Evolutionary conservation across 108 stramenopile genomes (phyloP), one percentile per base, ranked within the genome.

Genomic region (Pelagomonas calceolata): DNA sequence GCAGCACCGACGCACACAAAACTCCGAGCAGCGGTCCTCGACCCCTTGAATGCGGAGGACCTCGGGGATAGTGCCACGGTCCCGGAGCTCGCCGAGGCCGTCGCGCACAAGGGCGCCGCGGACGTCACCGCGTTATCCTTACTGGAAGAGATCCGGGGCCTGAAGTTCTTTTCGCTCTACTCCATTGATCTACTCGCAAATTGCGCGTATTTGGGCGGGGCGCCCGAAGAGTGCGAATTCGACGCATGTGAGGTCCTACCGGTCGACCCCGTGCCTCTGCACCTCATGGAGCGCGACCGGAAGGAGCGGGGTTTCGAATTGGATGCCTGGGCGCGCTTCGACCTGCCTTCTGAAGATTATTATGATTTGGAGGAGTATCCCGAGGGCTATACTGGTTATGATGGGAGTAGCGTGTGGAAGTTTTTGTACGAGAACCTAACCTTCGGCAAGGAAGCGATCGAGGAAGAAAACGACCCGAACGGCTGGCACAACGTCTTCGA

Each of bases 401-500:
- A 94, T 80, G 92, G 92, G 0, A 64, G 75, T 0, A 84, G 85
- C 66, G 70, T 94, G 30, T 94, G 92, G 92, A 44, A 78, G 0
- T 91, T 88, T 73, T 90, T 93, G 67, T 90, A 93, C 69, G 71
- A 85, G 32, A 73, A 85, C n/a, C 89, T 93, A 69, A 83, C 81
- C 18, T 93, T 91, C 64, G 69, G 80, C 29, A 81, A 71, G 14
- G 0, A 87, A 1, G 51, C 21, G 7, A 26, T 60, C 21, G 3
- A 12, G 21, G 21, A 85, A 68, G 85, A 79, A 46, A 88, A 88
- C 71, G 85, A 86, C 72, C 88, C 82, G 39, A 79, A 89, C 77
- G 82, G 89, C 66, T 94, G 92, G 92, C 91, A 89, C 73, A 87
- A 88, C 9, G 91, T 91, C 74, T 94, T 91, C 74, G 91, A 94